These are phyloP conservation scores for Pachyrhizus erosus DNA, from an alignment of 306 rosid genomes.

Conservation along the genomic window DNA sequence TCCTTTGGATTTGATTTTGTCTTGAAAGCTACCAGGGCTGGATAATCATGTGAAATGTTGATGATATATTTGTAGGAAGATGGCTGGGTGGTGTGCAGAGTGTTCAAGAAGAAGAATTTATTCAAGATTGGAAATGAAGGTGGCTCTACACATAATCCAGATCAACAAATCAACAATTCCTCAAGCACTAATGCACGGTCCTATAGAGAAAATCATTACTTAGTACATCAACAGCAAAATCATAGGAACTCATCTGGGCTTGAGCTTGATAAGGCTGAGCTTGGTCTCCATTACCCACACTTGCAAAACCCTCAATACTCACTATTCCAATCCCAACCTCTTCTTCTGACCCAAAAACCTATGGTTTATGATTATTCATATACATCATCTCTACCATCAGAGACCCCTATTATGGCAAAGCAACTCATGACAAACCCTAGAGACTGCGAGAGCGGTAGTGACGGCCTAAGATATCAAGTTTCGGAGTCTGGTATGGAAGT, in stretches of 20 bases:
- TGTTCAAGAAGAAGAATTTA: constrained; percentile 91
- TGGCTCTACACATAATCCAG: constrained; percentile 55
- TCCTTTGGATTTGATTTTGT: not conserved
- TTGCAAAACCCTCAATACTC: constrained; percentile 58
- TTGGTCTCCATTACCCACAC: constrained; percentile 58
- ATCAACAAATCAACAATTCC: constrained; percentile 61
- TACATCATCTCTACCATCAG: constrained; percentile 45
- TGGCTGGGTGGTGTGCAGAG: constrained; percentile 96
- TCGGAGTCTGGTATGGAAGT: constrained; percentile 60
- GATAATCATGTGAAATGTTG: not conserved
- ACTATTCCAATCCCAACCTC: constrained; percentile 63
- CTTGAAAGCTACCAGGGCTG: not conserved
- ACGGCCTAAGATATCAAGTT: constrained; percentile 63
- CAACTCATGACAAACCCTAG: constrained; percentile 77
- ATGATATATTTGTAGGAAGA: constrained; percentile 68
- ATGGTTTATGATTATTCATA: constrained; percentile 51
- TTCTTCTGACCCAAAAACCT: constrained; percentile 49
- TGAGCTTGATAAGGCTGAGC: constrained; percentile 63
- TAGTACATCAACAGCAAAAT: constrained; percentile 59
- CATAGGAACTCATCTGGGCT: constrained; percentile 47
- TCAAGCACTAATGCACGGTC: constrained; percentile 45
- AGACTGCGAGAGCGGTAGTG: constrained; percentile 72
- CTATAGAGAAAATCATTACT: constrained; percentile 63
- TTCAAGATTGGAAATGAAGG: constrained; percentile 78
- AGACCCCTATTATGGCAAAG: constrained; percentile 54